Evolutionary conservation across 2,329 filamentous ascomycete genomes (phyloP).

Genomic region (Emmonsiellopsis sp.): DNA sequence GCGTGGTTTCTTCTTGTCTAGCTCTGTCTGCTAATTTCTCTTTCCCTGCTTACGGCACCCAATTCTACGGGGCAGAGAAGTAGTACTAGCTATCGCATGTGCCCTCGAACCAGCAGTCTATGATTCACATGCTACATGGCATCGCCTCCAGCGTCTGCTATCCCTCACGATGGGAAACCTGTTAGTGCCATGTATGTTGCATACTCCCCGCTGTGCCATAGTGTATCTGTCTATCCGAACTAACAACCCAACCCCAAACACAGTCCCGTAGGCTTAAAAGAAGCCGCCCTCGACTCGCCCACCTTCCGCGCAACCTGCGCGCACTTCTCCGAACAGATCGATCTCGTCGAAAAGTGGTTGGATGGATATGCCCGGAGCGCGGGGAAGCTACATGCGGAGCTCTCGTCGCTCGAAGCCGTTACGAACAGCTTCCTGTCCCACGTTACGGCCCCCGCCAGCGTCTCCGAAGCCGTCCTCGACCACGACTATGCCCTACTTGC

Average conservation of each 20-base stretch:
- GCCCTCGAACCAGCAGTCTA: background rate
- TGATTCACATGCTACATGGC: slow-evolving; percentile 25
- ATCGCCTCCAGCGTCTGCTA: slow-evolving; percentile 27
- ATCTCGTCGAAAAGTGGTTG: slow-evolving; percentile 87
- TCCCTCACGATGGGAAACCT: slow-evolving; percentile 35
- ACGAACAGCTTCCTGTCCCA: slow-evolving; percentile 69
- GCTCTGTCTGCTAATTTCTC: background rate
- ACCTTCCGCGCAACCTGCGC: slow-evolving; percentile 81
- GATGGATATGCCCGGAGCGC: slow-evolving; percentile 59
- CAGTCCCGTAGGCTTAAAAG: slow-evolving; percentile 77
- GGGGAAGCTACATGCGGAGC: slow-evolving; percentile 53
- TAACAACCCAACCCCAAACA: slow-evolving; percentile 8
- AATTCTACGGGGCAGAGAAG: background rate
- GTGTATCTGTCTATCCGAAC: slow-evolving; percentile 1
- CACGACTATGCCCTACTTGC: slow-evolving; percentile 91
- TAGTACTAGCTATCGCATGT: no score
- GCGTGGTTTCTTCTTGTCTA: background rate
- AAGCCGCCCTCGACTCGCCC: slow-evolving; percentile 92
- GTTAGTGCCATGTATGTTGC: slow-evolving; percentile 37
- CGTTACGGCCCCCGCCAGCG: slow-evolving; percentile 61
- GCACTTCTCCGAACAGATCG: slow-evolving; percentile 87
- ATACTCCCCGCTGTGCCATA: background rate
- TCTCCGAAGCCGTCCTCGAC: slow-evolving; percentile 79
- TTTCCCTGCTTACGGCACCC: no score
- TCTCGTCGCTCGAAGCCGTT: slow-evolving; percentile 67